Conservation (phyloP, 768 basidiomycete species). For the Termitomyces sp. region DNA sequence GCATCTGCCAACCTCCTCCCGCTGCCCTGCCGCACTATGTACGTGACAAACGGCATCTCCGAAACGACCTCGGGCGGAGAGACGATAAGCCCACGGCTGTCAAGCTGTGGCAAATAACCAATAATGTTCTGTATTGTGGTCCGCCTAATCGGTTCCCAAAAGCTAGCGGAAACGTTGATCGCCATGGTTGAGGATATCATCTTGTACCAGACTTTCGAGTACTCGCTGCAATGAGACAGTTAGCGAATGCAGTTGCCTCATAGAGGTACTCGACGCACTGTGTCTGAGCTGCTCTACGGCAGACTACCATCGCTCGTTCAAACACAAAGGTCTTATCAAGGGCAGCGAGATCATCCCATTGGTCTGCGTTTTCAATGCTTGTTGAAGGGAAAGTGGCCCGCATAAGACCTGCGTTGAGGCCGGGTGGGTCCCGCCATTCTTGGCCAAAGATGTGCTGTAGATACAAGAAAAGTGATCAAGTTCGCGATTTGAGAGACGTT, state of each 20-base stretch:
- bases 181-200: constrained; percentile 30
- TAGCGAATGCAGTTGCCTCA: neutral
- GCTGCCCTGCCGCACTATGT: constrained; percentile 54
- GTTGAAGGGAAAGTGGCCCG: constrained; percentile 58
- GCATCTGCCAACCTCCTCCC: constrained; percentile 33
- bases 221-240: constrained; percentile 22
- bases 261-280: constrained; percentile 20
- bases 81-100: constrained; percentile 6
- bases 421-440: constrained; percentile 18
- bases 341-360: constrained; percentile 57
- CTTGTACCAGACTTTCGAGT: constrained; percentile 25
- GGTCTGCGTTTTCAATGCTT: constrained; percentile 49
- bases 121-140: constrained; percentile 23
- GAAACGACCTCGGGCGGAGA: constrained; percentile 8
- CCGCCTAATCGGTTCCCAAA: constrained; percentile 31
- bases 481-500: neutral
- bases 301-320: constrained; percentile 56
- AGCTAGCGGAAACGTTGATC: constrained; percentile 19
- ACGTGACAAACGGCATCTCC: constrained; percentile 37
- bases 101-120: constrained; percentile 23
- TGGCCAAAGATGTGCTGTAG: constrained; percentile 12
- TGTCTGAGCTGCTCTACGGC: constrained; percentile 56
- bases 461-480: neutral
- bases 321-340: constrained; percentile 54
- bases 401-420: constrained; percentile 43